Conservation (phyloP, 805 yeast genomes). For the Candida arabinofermentans region DNA sequence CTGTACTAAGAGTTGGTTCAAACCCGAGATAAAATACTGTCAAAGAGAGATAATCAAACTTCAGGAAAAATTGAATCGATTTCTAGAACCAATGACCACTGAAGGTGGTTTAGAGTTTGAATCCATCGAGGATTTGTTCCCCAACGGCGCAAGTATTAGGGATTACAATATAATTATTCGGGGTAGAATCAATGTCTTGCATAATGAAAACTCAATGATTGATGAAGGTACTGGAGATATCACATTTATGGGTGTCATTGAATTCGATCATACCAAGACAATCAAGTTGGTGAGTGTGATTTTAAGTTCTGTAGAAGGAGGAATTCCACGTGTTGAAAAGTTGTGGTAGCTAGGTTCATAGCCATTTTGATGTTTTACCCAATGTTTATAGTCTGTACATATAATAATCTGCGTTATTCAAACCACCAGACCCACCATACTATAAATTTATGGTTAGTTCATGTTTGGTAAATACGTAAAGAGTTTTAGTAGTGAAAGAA, state of each 20-base stretch:
- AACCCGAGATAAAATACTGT: constrained; percentile 20
- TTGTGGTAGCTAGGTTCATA: constrained; percentile 21
- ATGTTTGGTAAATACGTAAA: too few species aligned
- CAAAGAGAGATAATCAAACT: constrained; percentile 24
- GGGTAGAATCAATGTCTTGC: constrained; percentile 26
- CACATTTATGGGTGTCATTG: constrained; percentile 30
- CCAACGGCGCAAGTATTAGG: constrained; percentile 17
- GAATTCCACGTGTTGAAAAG: constrained; percentile 24
- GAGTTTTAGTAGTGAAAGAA: neutral
- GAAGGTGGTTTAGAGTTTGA: constrained; percentile 18
- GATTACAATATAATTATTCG: constrained; percentile 30
- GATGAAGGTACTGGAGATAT: constrained; percentile 29
- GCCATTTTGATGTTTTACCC: neutral
- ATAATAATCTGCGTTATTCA: too few species aligned
- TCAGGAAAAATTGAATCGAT: constrained; percentile 25
- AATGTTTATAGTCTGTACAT: neutral
- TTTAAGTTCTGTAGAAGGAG: constrained; percentile 25
- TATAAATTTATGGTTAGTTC: too few species aligned
- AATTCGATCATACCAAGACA: constrained; percentile 34
- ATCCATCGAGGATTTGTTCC: constrained; percentile 22
- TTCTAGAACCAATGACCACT: constrained; percentile 29
- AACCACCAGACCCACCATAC: too few species aligned
- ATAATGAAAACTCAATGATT: constrained; percentile 13
- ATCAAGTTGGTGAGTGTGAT: constrained; percentile 26
- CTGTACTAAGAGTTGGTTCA: constrained; percentile 26